Conservation (phyloP, 352 stramenopile genomes). For the Globisporangium middletonii region DNA sequence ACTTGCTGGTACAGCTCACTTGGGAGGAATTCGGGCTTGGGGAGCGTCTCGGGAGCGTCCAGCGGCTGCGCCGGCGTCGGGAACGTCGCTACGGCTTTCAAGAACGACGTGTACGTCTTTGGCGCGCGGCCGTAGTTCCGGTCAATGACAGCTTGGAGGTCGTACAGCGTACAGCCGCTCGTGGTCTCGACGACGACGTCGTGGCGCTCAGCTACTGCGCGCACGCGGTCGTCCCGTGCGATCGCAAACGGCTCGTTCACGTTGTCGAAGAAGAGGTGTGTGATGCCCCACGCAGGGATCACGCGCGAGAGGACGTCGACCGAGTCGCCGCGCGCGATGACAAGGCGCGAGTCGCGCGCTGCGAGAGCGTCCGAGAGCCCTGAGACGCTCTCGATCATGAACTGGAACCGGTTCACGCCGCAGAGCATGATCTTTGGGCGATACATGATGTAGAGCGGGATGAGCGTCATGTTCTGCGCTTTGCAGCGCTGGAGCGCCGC, state of each 20-base stretch:
- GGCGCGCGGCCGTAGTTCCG: slow-evolving; percentile 44
- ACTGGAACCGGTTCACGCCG: slow-evolving; percentile 84
- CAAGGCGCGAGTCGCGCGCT: slow-evolving; percentile 47
- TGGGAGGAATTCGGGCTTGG: slow-evolving; percentile 26
- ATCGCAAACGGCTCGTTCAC: slow-evolving; percentile 90
- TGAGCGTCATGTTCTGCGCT: slow-evolving; percentile 36
- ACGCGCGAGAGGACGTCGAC: slow-evolving; percentile 78
- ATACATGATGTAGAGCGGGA: slow-evolving; percentile 89
- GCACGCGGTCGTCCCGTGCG: slow-evolving; percentile 66
- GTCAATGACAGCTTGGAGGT: slow-evolving; percentile 59
- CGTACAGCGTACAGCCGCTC: slow-evolving; percentile 61
- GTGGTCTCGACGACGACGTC: slow-evolving; percentile 74
- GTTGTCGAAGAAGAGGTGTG: slow-evolving; percentile 88
- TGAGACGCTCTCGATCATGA: slow-evolving; percentile 91
- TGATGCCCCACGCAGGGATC: slow-evolving; percentile 83
- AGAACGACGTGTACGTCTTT: slow-evolving; percentile 77
- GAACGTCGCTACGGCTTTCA: slow-evolving; percentile 46
- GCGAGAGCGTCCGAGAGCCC: slow-evolving; percentile 72
- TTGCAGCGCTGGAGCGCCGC: slow-evolving; percentile 44
- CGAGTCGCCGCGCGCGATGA: slow-evolving; percentile 72
- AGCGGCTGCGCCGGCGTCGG: slow-evolving; percentile 43
- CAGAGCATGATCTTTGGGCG: slow-evolving; percentile 82
- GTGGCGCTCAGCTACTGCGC: slow-evolving; percentile 32
- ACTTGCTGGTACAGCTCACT: slow-evolving; percentile 62
- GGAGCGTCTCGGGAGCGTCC: slow-evolving; percentile 36